Conservation (phyloP, 2,329 filamentous ascomycete species). For the Coniella lustricola region DNA sequence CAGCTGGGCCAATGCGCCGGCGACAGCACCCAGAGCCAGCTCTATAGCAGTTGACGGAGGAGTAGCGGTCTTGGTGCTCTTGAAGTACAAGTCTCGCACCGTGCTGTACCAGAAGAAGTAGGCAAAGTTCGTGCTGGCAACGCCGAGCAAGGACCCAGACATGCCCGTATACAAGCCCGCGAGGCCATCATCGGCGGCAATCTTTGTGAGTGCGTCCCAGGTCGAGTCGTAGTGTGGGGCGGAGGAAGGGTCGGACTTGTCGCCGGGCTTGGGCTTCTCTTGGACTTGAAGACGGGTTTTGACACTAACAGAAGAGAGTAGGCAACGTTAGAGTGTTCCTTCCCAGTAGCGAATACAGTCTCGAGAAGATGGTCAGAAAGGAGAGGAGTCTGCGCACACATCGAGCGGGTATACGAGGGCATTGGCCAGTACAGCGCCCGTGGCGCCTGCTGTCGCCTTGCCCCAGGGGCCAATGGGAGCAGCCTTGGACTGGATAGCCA, state of each 20-base stretch:
- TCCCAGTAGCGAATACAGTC: background rate
- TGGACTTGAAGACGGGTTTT: slow-evolving; percentile 97
- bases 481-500: slow-evolving; percentile 57
- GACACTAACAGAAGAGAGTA: slow-evolving; percentile 50
- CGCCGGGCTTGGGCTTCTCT: slow-evolving; percentile 56
- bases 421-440: slow-evolving; percentile 90
- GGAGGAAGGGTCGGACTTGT: slow-evolving; percentile 34
- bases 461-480: slow-evolving; percentile 81
- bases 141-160: slow-evolving; percentile 76
- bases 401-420: slow-evolving; percentile 93
- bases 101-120: slow-evolving; percentile 99
- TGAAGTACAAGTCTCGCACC: slow-evolving; percentile 73
- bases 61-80: slow-evolving; percentile 40
- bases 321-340: slow-evolving; percentile 26
- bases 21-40: slow-evolving; percentile 74
- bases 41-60: slow-evolving; percentile 75
- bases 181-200: slow-evolving; percentile 72
- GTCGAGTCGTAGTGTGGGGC: slow-evolving; percentile 78
- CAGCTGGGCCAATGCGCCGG: slow-evolving; percentile 85
- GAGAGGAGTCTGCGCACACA: slow-evolving; percentile 53
- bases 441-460: slow-evolving; percentile 82
- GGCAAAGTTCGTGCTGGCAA: slow-evolving; percentile 96
- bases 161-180: slow-evolving; percentile 84
- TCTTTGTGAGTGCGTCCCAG: slow-evolving; percentile 80
- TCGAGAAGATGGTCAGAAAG: background rate